Percentiles rank a stretch among this genome's conserved stretches.
Evolutionary conservation across 208 protist genomes (phyloP).

Genomic region (Herpetomonas samuelpessoai): DNA sequence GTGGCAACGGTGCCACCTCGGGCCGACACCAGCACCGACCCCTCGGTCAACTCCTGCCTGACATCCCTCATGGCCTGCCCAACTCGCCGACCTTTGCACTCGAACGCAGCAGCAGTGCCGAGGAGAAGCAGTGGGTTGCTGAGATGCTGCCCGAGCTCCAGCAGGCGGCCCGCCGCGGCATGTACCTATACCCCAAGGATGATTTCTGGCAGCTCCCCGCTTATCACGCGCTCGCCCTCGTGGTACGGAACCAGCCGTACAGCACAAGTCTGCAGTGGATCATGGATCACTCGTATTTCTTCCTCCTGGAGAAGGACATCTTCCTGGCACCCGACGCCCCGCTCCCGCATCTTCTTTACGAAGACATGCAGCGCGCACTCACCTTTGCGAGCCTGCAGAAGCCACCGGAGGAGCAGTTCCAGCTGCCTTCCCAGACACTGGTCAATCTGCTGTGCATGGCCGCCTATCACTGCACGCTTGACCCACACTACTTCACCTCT

Average conservation of each 20-base stretch:
- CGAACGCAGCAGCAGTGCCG: too few relatives aligned
- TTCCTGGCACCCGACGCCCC: conserved; percentile 59
- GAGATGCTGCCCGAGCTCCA: conserved; percentile 19
- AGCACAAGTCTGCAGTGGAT: conserved; percentile 63
- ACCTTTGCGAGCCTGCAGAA: conserved; percentile 76
- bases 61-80: too few relatives aligned
- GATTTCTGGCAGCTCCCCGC: conserved; percentile 57
- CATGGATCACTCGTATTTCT: conserved; percentile 75
- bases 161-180: conserved; percentile 12
- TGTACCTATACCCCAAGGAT: conserved; percentile 58
- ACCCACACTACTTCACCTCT: conserved; percentile 73
- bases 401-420: conserved; percentile 83
- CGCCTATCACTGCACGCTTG: conserved; percentile 64
- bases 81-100: too few relatives aligned
- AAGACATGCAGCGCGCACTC: conserved; percentile 81
- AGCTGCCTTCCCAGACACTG: conserved; percentile 37
- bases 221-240: conserved; percentile 55
- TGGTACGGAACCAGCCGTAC: conserved; percentile 50
- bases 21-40: too few relatives aligned
- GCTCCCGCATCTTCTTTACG: conserved; percentile 84
- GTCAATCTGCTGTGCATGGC: conserved; percentile 57
- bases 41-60: too few relatives aligned
- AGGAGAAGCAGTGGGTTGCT: not conserved
- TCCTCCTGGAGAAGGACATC: conserved; percentile 57
- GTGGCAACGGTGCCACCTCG: too few relatives aligned